phyloP scores from a whole-genome alignment of 306 rosid species.

The Pterocarpus santalinus region DNA sequence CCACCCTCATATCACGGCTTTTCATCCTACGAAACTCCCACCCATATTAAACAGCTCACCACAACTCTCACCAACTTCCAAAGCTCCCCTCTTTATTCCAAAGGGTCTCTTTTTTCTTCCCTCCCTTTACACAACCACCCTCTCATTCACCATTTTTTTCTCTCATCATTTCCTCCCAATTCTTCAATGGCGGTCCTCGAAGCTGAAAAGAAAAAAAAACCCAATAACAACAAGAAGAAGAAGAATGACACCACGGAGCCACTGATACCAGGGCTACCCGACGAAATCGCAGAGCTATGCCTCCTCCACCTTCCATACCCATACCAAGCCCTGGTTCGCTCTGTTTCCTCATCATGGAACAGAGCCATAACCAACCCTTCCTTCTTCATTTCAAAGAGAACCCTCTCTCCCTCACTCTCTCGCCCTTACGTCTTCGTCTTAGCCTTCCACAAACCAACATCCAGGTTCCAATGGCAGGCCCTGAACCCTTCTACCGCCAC shows the following conservation, averaged over 20 bases:
- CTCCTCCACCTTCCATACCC: constrained; percentile 78
- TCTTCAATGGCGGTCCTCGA: constrained; percentile 32
- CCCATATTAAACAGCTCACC: neutral
- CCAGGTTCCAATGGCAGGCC: constrained; percentile 65
- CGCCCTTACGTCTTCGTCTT: constrained; percentile 62
- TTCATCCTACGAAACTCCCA: neutral
- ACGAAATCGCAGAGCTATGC: constrained; percentile 71
- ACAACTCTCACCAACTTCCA: neutral
- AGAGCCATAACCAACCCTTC: constrained; percentile 55
- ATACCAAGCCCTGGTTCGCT: constrained; percentile 61
- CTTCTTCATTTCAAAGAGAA: constrained; percentile 49
- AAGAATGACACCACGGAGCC: constrained; percentile 27
- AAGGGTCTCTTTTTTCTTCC: neutral
- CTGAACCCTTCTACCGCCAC: constrained; percentile 68
- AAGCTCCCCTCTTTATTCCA: neutral
- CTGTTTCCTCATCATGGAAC: constrained; percentile 74
- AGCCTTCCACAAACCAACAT: constrained; percentile 54
- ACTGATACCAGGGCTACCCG: constrained; percentile 70
- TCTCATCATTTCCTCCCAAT: neutral
- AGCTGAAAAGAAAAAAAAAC: neutral
- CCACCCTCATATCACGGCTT: constrained; percentile 29
- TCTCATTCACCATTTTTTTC: neutral
- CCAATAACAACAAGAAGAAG: neutral
- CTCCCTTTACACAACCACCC: neutral
- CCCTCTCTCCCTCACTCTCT: constrained; percentile 13